Evolutionary conservation across 2,329 filamentous ascomycete genomes (phyloP), one percentile per base, ranked within the genome.

Genomic region (Xylariales sp.): DNA sequence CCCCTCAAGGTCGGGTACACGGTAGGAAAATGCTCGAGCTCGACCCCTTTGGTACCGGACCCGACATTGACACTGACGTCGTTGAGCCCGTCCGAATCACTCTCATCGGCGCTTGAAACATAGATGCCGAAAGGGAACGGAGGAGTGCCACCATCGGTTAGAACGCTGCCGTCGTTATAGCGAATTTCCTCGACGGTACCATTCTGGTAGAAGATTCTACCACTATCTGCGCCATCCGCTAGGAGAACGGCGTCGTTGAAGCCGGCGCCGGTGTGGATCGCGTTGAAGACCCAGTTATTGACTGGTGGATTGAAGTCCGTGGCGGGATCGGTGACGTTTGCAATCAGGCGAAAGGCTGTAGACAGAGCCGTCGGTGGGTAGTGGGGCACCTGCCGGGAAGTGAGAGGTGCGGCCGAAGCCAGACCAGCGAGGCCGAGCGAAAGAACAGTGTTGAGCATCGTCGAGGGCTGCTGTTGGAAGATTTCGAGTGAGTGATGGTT

Each of bases 201-300:
- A 50, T 76, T 76, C 43, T 69, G 57, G 62, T 74, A 76, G 51
- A 75, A 76, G 44, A 68, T 49, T 36, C 59, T 57, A 5, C 54
- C 55, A 18, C 18, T 27, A 27, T 27, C 29, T 12, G 16, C 16
- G 11, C 32, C 40, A 20, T 55, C 49, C 15, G 49, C 45, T 5
- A 48, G 43, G 10, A 70, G 55, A 2, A 66, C 62, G 7, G 64
- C 67, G 3, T 64, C 60, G 40, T 60, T 62, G 8, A 59, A 43
- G 1, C 64, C 69, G 1, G 70, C 65, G 25, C 69, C 69, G 5
- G 58, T 58, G 52, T 73, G 70, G 29, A 69, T 65, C 34, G 60
- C 64, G 32, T 58, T 54, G 19, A 75, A 41, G 34, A 58, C 58
- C 45, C 53, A 61, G 51, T 62, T 55, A 25, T 74, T 57, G 46